Evolutionary conservation across 2,329 filamentous ascomycete genomes (phyloP), one percentile per base, ranked within the genome.

Genomic region (Fusarium longipes): DNA sequence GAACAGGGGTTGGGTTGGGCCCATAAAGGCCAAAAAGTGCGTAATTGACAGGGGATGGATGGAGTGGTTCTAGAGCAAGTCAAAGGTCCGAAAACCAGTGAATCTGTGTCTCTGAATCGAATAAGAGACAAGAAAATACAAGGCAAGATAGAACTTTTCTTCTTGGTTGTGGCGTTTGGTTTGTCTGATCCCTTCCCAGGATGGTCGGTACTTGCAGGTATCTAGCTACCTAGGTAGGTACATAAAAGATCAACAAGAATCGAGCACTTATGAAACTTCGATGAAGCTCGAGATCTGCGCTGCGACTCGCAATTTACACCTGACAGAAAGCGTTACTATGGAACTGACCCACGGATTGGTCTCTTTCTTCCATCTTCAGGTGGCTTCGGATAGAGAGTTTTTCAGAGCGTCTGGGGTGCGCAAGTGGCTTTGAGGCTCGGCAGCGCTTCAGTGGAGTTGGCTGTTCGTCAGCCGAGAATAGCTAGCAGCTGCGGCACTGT

Each of bases 61-160:
- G 32, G 51, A 62, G 61, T 65, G 55, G 55, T 62, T 45, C 63
- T 53, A 64, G 59, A 57, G 47, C 27, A 30, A 25, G 52, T 54
- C 24, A 43, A 49, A 38, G 32, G 40, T 49, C 48, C 44, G 45
- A 61, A 42, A 47, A 35, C 30, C 44, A 48, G 44, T 48, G 22
- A 48, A n/a, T 48, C 17, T 36, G 30, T 35, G 44, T 35, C 44
- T 47, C 29, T 48, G 10, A 29, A 43, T 12, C 18, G 39, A 27
- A 43, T 11, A 43, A 48, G 30, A 18, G 35, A 24, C 44, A 49
- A 50, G 44, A 32, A n/a, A 35, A 12, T 15, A 33, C 44, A 49
- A 48, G 47, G 24, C 44, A 48, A 24, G 17, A 33, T 40, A 17
- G 20, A n/a, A 11, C 38, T 25, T 40, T 14, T 8, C 33, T 58